These are phyloP conservation scores for Boletus subparvulus DNA, from an alignment of 768 basidiomycete species.

Conservation along the genomic window DNA sequence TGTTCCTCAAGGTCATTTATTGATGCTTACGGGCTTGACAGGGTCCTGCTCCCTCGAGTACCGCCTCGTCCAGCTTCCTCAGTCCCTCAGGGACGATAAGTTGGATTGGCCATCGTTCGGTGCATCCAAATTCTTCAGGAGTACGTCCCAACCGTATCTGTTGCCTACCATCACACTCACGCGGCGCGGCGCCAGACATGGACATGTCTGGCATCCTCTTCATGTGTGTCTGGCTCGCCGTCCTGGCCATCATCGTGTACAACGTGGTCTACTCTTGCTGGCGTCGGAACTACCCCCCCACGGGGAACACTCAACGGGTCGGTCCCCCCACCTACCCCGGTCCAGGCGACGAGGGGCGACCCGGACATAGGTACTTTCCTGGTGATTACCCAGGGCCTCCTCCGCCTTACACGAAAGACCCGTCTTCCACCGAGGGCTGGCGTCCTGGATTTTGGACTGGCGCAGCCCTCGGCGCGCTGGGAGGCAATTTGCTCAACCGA, in stretches of 20 bases:
- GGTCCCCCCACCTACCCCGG: slow-evolving; percentile 35
- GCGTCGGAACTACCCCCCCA: slow-evolving; percentile 29
- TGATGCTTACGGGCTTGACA: slow-evolving; percentile 26
- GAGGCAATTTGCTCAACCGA: slow-evolving; percentile 54
- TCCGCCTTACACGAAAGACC: slow-evolving; percentile 56
- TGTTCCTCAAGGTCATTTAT: neutral
- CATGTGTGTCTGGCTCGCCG: slow-evolving; percentile 53
- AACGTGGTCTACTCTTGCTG: slow-evolving; percentile 57
- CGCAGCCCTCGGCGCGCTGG: slow-evolving; percentile 68
- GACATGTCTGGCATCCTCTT: slow-evolving; percentile 52
- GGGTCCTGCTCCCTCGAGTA: slow-evolving; percentile 90
- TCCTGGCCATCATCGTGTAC: slow-evolving; percentile 56
- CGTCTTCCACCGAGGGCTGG: slow-evolving; percentile 40
- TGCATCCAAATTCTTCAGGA: slow-evolving; percentile 18
- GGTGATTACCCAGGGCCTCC: slow-evolving; percentile 48
- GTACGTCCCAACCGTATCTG: slow-evolving; percentile 10
- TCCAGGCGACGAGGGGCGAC: slow-evolving; percentile 11
- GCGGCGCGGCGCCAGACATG: slow-evolving; percentile 36
- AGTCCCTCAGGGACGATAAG: slow-evolving; percentile 24
- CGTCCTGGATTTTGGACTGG: slow-evolving; percentile 87
- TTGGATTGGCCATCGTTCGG: slow-evolving; percentile 8
- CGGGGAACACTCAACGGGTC: slow-evolving; percentile 30
- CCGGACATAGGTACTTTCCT: slow-evolving; percentile 52
- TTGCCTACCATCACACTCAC: neutral
- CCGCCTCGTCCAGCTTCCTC: slow-evolving; percentile 68